Evolutionary conservation across 352 stramenopile genomes (phyloP).

Genomic region (Phytophthora pinifolia): DNA sequence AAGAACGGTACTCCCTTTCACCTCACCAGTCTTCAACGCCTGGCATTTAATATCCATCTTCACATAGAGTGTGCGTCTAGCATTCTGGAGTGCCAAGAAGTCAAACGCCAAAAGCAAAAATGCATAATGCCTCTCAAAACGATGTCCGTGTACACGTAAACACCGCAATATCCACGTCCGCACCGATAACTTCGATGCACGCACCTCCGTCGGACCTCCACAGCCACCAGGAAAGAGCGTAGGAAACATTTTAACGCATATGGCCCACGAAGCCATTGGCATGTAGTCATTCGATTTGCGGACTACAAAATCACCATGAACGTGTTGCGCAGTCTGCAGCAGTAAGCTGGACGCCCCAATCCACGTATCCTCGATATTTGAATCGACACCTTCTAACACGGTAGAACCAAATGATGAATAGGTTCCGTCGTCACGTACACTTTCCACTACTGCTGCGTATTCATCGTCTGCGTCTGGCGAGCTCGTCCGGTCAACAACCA

Average conservation of each 20-base stretch:
- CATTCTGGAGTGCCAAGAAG: slow-evolving; percentile 5
- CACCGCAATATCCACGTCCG: slow-evolving; percentile 11
- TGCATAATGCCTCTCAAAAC: slow-evolving; percentile 19
- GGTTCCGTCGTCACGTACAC: too few relatives aligned
- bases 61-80: slow-evolving; percentile 15
- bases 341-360: too few relatives aligned
- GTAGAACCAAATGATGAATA: too few relatives aligned
- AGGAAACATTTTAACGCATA: slow-evolving; percentile 7
- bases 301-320: too few relatives aligned
- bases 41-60: slow-evolving; percentile 11
- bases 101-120: slow-evolving; percentile 29
- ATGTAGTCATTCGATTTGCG: slow-evolving; percentile 2
- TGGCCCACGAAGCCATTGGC: not conserved
- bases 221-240: slow-evolving; percentile 1
- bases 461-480: fast-evolving
- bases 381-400: too few relatives aligned
- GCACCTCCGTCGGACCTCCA: slow-evolving; percentile 16
- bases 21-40: not conserved
- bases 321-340: too few relatives aligned
- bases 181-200: slow-evolving; percentile 8
- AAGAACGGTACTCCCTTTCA: not conserved
- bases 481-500: too few relatives aligned
- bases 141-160: slow-evolving; percentile 10
- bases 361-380: too few relatives aligned
- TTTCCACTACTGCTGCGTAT: too few relatives aligned